A percentile compares a stretch with the other conserved stretches of the same genome.
These are phyloP conservation scores for Candida sanyaensis DNA, from an alignment of 1,139 yeast species.

Conservation along the genomic window DNA sequence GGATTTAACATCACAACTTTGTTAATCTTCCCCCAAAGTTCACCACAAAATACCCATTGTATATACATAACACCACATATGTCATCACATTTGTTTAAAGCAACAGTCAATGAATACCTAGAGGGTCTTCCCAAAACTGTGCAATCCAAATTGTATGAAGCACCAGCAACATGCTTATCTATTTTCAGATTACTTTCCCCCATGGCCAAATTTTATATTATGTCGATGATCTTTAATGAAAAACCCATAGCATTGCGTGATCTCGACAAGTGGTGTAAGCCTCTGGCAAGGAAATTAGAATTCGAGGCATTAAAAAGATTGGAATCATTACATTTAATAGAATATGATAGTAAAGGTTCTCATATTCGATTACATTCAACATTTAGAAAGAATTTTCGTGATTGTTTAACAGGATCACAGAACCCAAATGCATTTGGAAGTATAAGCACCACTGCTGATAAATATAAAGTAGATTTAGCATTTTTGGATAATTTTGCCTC, in stretches of 20 bases:
- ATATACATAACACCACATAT: slow-evolving; percentile 13
- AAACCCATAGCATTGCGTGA: slow-evolving; percentile 68
- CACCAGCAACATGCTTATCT: slow-evolving; percentile 93
- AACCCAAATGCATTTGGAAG: slow-evolving; percentile 49
- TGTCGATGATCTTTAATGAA: slow-evolving; percentile 84
- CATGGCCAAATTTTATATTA: slow-evolving; percentile 82
- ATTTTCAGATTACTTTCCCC: slow-evolving; percentile 86
- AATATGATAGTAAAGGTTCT: slow-evolving; percentile 58
- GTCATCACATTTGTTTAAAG: slow-evolving; percentile 55
- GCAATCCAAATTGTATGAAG: slow-evolving; percentile 70
- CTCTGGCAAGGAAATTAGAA: slow-evolving; percentile 54
- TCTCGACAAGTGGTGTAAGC: slow-evolving; percentile 76
- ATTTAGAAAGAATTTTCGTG: slow-evolving; percentile 73
- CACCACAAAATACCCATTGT: background rate
- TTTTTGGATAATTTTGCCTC: slow-evolving; percentile 82
- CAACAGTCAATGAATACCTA: slow-evolving; percentile 85
- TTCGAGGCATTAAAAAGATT: slow-evolving; percentile 76
- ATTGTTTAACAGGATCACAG: slow-evolving; percentile 82
- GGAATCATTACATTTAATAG: slow-evolving; percentile 72
- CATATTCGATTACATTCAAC: slow-evolving; percentile 67
- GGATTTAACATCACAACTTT: no score
- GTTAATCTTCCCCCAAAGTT: background rate
- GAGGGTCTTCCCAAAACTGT: slow-evolving; percentile 87
- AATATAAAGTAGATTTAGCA: slow-evolving; percentile 55
- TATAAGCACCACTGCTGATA: slow-evolving; percentile 31